Evolutionary conservation across 768 basidiomycete species (phyloP).

Genomic region (Pleurotus tuoliensis): DNA sequence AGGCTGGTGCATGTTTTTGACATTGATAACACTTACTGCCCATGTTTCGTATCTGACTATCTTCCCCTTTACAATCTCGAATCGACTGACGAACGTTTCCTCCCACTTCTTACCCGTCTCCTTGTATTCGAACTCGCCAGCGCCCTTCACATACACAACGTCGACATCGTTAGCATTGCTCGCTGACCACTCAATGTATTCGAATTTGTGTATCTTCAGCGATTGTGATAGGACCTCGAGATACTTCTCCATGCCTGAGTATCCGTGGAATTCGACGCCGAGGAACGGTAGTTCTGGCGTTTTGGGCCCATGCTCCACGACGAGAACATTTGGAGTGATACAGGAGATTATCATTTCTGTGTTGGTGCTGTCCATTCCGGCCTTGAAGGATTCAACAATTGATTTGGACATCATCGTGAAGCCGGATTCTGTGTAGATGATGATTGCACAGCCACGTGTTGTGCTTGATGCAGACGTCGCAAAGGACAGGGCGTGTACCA

Average conservation of each 20-base stretch:
- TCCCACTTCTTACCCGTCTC: slow-evolving; percentile 2
- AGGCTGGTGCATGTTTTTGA: too few species aligned
- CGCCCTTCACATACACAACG: neutral
- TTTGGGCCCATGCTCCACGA: slow-evolving; percentile 2
- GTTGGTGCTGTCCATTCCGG: neutral
- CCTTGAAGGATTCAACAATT: neutral
- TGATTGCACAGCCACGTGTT: too few species aligned
- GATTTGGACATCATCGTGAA: neutral
- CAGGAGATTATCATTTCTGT: neutral
- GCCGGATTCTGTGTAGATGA: too few species aligned
- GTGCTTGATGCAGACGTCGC: too few species aligned
- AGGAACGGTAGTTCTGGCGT: neutral
- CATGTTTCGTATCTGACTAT: slow-evolving; percentile 1
- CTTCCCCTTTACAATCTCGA: neutral
- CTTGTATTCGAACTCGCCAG: neutral
- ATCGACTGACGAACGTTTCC: slow-evolving; percentile 4
- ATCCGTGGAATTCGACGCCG: slow-evolving; percentile 1
- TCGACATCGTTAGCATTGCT: neutral
- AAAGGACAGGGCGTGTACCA: too few species aligned
- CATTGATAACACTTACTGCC: neutral
- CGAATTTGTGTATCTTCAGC: neutral
- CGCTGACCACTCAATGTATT: neutral
- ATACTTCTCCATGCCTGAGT: neutral
- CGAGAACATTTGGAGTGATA: neutral
- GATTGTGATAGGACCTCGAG: neutral